Evolutionary conservation across 1,284 basidiomycete species (phyloP).

Genomic region (Trametes hirsuta): DNA sequence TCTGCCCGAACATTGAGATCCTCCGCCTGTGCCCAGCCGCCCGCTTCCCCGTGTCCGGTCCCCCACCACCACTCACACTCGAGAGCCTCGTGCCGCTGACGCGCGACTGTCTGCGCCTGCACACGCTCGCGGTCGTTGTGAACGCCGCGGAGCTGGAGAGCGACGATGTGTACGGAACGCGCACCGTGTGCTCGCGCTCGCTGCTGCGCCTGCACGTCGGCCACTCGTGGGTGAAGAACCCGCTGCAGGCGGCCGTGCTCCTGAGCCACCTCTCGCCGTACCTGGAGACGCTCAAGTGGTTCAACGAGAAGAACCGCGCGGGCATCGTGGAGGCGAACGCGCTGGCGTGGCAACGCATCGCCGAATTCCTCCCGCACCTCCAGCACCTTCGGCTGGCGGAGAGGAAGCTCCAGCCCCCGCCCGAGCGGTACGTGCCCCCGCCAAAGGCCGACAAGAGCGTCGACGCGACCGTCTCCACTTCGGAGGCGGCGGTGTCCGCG

Average conservation of each 20-base stretch:
- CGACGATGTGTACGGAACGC: conserved; percentile 48
- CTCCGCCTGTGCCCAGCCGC: conserved; percentile 67
- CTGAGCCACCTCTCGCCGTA: conserved; percentile 75
- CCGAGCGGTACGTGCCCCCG: conserved; percentile 34
- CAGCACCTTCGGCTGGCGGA: conserved; percentile 67
- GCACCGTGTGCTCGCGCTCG: conserved; percentile 58
- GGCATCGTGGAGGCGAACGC: conserved; percentile 69
- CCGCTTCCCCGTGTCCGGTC: conserved; percentile 55
- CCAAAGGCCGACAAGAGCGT: conserved; percentile 46
- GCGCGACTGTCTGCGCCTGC: conserved; percentile 57
- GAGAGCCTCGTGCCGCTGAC: conserved; percentile 64
- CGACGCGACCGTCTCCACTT: conserved; percentile 54
- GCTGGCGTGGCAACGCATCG: conserved; percentile 66
- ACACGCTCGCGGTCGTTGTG: conserved; percentile 66
- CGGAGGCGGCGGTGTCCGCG: conserved; percentile 52
- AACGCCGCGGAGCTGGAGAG: conserved; percentile 51
- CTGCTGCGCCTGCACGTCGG: conserved; percentile 71
- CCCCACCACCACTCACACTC: conserved; percentile 46
- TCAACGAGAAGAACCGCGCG: conserved; percentile 72
- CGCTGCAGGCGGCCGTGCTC: conserved; percentile 66
- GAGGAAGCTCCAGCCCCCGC: conserved; percentile 46
- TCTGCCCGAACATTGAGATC: conserved; percentile 68
- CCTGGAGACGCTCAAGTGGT: conserved; percentile 70
- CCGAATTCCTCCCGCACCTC: conserved; percentile 68
- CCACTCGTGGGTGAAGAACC: conserved; percentile 70